Base-by-base conservation (phyloP, 2,329 filamentous ascomycete species). In the Hirsutella thompsonii region DNA sequence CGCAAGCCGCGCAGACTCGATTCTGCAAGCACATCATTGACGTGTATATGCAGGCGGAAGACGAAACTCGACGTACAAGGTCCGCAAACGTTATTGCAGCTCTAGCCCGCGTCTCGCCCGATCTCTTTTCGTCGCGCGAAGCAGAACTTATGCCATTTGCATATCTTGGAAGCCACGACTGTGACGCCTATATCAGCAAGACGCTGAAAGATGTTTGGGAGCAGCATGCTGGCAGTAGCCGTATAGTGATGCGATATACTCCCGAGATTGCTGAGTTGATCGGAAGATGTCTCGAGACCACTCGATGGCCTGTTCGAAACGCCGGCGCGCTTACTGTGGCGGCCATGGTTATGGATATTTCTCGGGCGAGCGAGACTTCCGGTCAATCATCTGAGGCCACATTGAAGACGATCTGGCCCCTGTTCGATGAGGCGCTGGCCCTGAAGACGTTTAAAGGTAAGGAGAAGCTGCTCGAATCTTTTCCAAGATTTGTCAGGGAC, bases 391-490 rank as follows among this genome's bases (percentile, higher is more conserved):
- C 73, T 45, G 67, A 72, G 16, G 54, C 68, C 3, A 76, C 79
- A 33, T 68, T 84, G 16, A 67, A 70, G 48, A 64, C 66, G 14
- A 67, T 95, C 19, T 98, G 90, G 90, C 85, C 85, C 0, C 74
- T 81, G 2, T 69, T 94, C 37, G 86, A 95, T 47, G 86, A 83
- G 53, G 79, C 85, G 1, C 63, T 96, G 33, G 75, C 78, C 2
- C 78, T 94, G 11, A 96, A 95, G 69, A 94, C 89, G 1, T 98
- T 94, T 70, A 74, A 83, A 1, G 87, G 87, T 19, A 98, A 98
- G 57, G 88, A 95, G 61, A 79, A 78, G 49, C 75, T 98, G 26
- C 68, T 96, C 3, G 72, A 79, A 35, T 81, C 84, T 5, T 87
- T 92, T 58, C 81, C 87, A 4, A 74, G 78, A 43, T 92, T 96